Base-by-base conservation (phyloP, 1,284 basidiomycete genomes). In the Ceratobasidium sp. region DNA sequence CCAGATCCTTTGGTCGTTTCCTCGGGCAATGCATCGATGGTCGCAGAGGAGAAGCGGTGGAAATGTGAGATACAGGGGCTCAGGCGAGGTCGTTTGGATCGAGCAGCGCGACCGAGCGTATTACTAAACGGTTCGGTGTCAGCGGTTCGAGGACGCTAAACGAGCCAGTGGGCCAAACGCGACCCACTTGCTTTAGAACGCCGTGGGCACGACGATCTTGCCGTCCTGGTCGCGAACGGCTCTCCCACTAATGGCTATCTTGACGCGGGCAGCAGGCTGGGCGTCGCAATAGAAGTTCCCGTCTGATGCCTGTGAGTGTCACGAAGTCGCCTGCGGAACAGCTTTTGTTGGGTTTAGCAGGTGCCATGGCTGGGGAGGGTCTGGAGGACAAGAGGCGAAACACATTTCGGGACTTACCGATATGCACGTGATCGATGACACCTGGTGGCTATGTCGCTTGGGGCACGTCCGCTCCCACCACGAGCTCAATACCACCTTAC, bases 231-330 rank as follows among this genome's bases (percentile, higher is more conserved):
- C 94, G 66, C 95, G 89, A 54, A 97, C 89, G 77, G 96, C 91
- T 86, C 96, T 96, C 62, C 95, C 95, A 78, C 96, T 93, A 81
- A 90, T 94, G 80, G 97, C 89, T 93, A 98, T 94, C 88, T 97
- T 97, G 74, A 96, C 89, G 79, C 92, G 88, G 52, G 89, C 87
- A 48, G 92, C 95, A 81, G 91, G 88, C 84, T 97, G 97, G 61
- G 94, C 95, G 93, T 95, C 90, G 85, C 94, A 93, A 85, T 96
- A 97, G 86, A 96, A 97, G 84, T 96, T 97, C 87, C 96, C 94
- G 82, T 85, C 94, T 96, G 80, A 94, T 91, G 83, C 89, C 92
- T 83, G 92, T 91, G 76, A 95, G 69, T n/a, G 81, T 83, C 73
- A 84, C 83, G 80, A 84, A 84, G 12, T 68, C 62, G 5, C 64